Conservation (phyloP, 306 rosid species). For the Vachellia pachyceras region DNA sequence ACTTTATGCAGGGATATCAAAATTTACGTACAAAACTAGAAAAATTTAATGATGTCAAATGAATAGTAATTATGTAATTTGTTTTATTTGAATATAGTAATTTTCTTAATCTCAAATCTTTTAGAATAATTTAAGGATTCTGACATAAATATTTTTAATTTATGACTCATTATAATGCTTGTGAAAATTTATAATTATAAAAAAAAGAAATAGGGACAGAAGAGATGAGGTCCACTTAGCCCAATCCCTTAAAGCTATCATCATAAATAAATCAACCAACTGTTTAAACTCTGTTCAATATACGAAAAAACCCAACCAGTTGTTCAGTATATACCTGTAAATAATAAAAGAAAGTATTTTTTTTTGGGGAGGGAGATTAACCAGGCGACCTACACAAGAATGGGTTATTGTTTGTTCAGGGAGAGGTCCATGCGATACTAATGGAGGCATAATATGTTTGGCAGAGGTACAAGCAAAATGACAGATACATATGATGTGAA, state of each 20-base stretch:
- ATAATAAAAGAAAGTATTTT: too few relatives aligned
- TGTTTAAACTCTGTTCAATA: neutral
- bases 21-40: neutral
- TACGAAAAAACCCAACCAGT: neutral
- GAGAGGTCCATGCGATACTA: constrained; percentile 39
- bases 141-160: neutral
- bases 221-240: neutral
- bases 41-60: neutral
- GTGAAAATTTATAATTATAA: neutral
- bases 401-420: neutral
- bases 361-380: neutral
- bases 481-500: constrained; percentile 20
- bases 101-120: neutral
- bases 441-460: constrained; percentile 58
- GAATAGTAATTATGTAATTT: neutral
- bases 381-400: neutral
- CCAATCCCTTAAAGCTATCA: neutral
- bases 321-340: neutral
- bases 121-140: neutral
- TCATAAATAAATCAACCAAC: neutral
- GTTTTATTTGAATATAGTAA: too few relatives aligned
- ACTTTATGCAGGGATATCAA: neutral
- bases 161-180: too few relatives aligned
- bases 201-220: neutral
- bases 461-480: constrained; percentile 54